Evolutionary conservation across 2,329 filamentous ascomycete genomes (phyloP), one percentile per base, ranked within the genome.

Genomic region (Sporothrix variecibatus): DNA sequence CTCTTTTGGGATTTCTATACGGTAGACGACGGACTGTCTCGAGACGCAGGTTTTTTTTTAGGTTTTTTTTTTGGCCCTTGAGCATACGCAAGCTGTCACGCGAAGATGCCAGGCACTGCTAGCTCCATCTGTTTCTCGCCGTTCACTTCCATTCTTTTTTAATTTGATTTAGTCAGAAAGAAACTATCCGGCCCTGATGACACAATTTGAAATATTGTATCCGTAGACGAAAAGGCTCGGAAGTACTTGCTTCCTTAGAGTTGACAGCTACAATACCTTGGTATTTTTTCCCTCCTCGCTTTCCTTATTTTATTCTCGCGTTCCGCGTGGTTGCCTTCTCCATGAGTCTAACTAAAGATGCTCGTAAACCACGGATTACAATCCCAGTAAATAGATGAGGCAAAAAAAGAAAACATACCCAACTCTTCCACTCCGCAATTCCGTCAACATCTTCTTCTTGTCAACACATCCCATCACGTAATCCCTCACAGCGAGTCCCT

Each of bases 1-100:
- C 67, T 69, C n/a, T 31, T 69, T 69, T 40, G 46, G 46, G 67
- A 53, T 15, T 7, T 26, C 67, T 69, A 53, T 69, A 53, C 67
- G 46, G 46, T 46, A 8, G 43, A n/a, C n/a, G 65, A 26, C 43
- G 23, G 38, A 69, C 15, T 0, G 20, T 26, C 20, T 23, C 23
- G 56, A 34, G 20, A 67, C 26, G n/a, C 26, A 26, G 62, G 17
- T 17, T 28, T 46, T 40, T 5, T 28, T 67, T 28, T 46, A n/a
- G n/a, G n/a, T 31, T 34, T 20, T 8, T 2, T 31, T 31, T 17
- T 34, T 60, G 9, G 17, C 26, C 26, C 6, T 31, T 31, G 31
- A 23, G 34, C 31, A 64, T 23, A 64, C 31, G 34, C 58, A 40
- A 40, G 58, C 34, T 60, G n/a, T 26, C 51, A 56, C 51, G 51